phyloP scores from a whole-genome alignment of 2,329 filamentous ascomycete genomes.

The Scedosporium dehoogii region DNA sequence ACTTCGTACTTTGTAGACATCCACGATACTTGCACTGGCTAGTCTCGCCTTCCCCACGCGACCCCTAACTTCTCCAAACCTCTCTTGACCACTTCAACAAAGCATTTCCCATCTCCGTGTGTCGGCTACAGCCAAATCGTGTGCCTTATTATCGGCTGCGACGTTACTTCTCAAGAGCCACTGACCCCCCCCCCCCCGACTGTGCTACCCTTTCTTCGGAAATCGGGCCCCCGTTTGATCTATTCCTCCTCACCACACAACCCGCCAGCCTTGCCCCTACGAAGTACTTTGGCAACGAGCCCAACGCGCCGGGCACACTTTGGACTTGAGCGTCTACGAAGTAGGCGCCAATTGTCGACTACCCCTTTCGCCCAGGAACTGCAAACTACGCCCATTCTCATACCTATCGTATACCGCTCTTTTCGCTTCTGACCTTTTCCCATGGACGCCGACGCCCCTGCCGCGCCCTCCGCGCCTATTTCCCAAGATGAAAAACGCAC shows the following conservation, averaged over 20 bases:
- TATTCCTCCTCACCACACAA: not conserved
- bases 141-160: no score
- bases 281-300: no score
- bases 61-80: not conserved
- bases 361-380: not conserved
- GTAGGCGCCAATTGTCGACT: not conserved
- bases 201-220: no score
- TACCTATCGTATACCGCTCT: not conserved
- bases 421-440: conserved; percentile 4
- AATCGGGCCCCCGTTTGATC: no score
- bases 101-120: not conserved
- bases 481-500: conserved; percentile 36
- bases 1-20: no score
- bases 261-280: not conserved
- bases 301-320: no score
- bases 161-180: no score
- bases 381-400: not conserved
- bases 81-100: not conserved
- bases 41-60: not conserved
- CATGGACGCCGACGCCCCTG: conserved; percentile 40
- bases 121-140: not conserved
- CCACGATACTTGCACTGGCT: not conserved
- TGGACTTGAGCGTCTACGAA: no score
- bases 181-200: no score
- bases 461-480: conserved; percentile 21